Base-by-base conservation (phyloP, 164 flowering plant species). In the Nelumbo lutea region DNA sequence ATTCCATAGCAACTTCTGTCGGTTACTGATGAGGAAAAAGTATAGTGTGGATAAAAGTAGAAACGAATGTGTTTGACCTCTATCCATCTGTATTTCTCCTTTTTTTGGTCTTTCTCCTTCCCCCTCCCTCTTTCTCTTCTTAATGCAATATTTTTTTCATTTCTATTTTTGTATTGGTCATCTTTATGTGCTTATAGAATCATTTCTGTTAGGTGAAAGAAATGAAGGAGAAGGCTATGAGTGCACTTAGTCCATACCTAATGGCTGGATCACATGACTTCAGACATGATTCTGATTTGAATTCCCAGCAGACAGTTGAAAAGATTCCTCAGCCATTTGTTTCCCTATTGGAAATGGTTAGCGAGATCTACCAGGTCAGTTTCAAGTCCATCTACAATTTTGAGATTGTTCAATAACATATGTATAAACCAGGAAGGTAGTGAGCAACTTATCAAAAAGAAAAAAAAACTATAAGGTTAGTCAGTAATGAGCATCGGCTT, bases 211-310 rank as follows among this genome's bases (percentile, higher is more conserved):
- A 95, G 99, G 90, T 95, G 6, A 96, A 93, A 78, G 99, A 93
- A 82, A 74, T 89, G 71, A 96, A 93, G 76, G 99, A 96, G 70
- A 89, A 81, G 77, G 97, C 97, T 69, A 93, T 96, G 98, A 77
- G 75, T 70, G 63, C 75, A 46, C 94, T 89, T 60, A 88, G 83
- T 76, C 87, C 88, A 1, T 96, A 89, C 72, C 79, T 76, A 3
- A 52, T 70, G 48, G 74, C 80, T 78, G 86, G 76, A 15, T 72
- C 87, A 64, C 85, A 76, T 61, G 90, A 82, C 69, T 66, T 77
- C 66, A 71, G 70, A 72, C 81, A 73, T 68, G 88, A 81, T 39
- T 62, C 65, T 65, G 78, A 74, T 63, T 68, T 76, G 70, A 76
- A 73, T 76, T 75, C 85, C 64, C 83, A 85, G 45, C 79, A 79